A percentile compares a stretch with the other conserved stretches of the same genome.
Evolutionary conservation across 1,284 basidiomycete species (phyloP).

Genomic region (Ganoderma boninense): DNA sequence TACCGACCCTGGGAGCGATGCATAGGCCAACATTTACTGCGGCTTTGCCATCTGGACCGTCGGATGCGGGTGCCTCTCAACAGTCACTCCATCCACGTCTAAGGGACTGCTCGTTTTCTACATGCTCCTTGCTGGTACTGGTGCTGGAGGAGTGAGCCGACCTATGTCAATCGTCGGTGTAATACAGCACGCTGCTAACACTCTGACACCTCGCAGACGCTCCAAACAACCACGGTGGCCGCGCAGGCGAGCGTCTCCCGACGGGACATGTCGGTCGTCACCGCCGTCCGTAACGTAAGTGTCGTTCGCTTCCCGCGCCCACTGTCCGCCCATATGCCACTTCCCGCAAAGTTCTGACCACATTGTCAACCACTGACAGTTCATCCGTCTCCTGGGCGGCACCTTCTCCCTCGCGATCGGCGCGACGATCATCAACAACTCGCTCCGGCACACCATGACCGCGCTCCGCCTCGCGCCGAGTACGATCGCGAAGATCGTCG

Average conservation of each 20-base stretch:
- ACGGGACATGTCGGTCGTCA: constrained; percentile 76
- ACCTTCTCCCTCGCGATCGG: constrained; percentile 69
- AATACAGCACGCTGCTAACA: background rate
- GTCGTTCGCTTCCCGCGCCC: background rate
- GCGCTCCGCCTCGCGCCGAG: constrained; percentile 45
- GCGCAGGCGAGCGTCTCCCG: constrained; percentile 74
- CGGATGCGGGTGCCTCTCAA: constrained; percentile 74
- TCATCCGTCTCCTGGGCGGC: constrained; percentile 71
- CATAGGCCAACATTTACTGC: constrained; percentile 63
- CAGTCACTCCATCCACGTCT: constrained; percentile 57
- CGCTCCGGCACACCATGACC: constrained; percentile 53
- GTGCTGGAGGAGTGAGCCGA: constrained; percentile 65
- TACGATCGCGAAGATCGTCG: constrained; percentile 51
- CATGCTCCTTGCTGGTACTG: constrained; percentile 73
- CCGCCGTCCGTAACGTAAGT: constrained; percentile 69
- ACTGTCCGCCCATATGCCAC: too few relatives aligned
- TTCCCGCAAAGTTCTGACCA: background rate
- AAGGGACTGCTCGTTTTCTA: constrained; percentile 67
- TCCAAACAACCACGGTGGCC: constrained; percentile 73
- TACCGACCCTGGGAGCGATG: background rate
- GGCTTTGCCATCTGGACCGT: constrained; percentile 79
- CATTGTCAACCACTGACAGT: constrained; percentile 45
- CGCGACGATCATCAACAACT: constrained; percentile 67
- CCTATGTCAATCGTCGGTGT: background rate
- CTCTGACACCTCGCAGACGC: constrained; percentile 46